Evolutionary conservation across 768 basidiomycete genomes (phyloP).

Genomic region (Russula sp.): DNA sequence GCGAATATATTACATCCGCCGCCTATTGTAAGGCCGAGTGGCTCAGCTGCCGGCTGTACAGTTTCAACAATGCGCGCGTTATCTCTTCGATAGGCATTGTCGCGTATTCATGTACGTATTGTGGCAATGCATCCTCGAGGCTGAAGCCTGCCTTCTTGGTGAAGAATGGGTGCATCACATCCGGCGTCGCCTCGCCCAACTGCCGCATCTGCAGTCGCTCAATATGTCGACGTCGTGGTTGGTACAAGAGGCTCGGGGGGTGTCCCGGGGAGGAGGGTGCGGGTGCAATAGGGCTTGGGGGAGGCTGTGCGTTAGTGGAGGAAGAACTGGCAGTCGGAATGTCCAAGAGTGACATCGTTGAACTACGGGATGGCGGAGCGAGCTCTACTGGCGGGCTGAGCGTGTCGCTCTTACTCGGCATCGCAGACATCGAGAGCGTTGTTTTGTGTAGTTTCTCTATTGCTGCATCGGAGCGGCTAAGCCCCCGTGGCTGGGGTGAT

Average conservation of each 20-base stretch:
- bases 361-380: not conserved
- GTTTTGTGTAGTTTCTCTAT: slow-evolving; percentile 7
- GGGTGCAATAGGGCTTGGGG: slow-evolving; percentile 5
- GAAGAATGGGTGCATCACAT: slow-evolving; percentile 83
- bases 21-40: slow-evolving; percentile 21
- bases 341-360: not conserved
- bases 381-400: slow-evolving; percentile 6
- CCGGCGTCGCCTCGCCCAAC: slow-evolving; percentile 81
- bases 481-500: not conserved
- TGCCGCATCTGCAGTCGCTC: slow-evolving; percentile 81
- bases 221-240: slow-evolving; percentile 52
- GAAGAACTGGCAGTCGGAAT: not conserved
- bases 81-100: slow-evolving; percentile 78
- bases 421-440: slow-evolving; percentile 7
- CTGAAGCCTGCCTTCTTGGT: slow-evolving; percentile 81
- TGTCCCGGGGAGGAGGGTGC: slow-evolving; percentile 11
- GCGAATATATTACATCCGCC: slow-evolving; percentile 3
- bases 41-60: slow-evolving; percentile 70
- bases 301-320: not conserved
- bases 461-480: not conserved
- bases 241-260: slow-evolving; percentile 39
- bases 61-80: slow-evolving; percentile 66
- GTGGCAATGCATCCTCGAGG: slow-evolving; percentile 76
- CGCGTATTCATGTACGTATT: slow-evolving; percentile 82
- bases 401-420: slow-evolving; percentile 7